Evolutionary conservation across 495 filamentous ascomycete species (phyloP), one percentile per base, ranked within the genome.

Genomic region (Hypoxylon lenormandii): DNA sequence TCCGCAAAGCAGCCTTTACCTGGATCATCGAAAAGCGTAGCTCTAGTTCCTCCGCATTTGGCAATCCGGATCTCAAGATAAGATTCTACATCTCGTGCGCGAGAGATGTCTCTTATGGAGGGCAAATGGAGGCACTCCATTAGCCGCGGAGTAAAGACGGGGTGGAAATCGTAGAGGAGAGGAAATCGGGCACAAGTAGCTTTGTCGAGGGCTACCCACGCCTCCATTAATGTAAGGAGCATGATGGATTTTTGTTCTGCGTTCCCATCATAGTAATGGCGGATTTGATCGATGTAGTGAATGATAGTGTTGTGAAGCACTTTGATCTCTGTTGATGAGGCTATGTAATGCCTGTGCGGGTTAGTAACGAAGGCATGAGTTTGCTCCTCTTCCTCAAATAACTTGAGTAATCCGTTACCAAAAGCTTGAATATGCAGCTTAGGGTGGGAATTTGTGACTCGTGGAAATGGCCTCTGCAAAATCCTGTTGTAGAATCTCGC

Each of bases 111-210:
- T 10, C 63, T 50, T 0, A 73, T 57, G 0, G 50, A 36, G 0
- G 79, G 56, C 0, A 86, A 60, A 4, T 81, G 82, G 16, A 89
- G 69, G 5, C 79, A 73, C 66, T 87, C 79, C 38, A 89, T 63
- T 4, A 83, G 59, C 3, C 79, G 72, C 0, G 80, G 74, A 0
- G 72, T 64, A 65, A 85, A 82, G 1, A 66, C 71, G 4, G 81
- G 83, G 40, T 79, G 72, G 61, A 77, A 84, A 0, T 76, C 60
- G 1, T 42, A 18, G 8, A 84, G 57, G 0, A 85, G 73, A 16
- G 78, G 77, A 48, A 60, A 83, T 28, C 46, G 30, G 0, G 47
- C n/a, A 11, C 75, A 72, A 0, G 80, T 76, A 1, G 23, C 36
- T 15, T 75, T 8, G 47, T 85, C 82, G 52, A 84, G 72, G 4